Percentiles rank a stretch among this genome's conserved stretches.
phyloP scores from a whole-genome alignment of 2,329 filamentous ascomycete species.

The Spiromastix sp. region DNA sequence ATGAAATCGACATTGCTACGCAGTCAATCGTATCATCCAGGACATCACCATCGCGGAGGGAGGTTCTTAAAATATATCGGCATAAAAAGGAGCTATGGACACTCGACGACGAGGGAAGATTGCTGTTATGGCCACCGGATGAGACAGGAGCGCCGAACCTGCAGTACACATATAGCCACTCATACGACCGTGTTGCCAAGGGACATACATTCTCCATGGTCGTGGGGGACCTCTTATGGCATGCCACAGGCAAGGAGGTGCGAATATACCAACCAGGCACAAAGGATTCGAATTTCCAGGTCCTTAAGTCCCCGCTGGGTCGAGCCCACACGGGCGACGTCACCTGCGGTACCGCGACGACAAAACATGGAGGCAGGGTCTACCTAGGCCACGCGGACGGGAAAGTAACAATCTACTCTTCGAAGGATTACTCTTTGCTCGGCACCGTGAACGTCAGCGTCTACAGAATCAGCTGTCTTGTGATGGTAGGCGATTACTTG shows the following conservation, averaged over 20 bases:
- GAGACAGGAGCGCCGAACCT: slow-evolving; percentile 63
- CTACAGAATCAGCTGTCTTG: slow-evolving; percentile 87
- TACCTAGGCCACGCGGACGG: slow-evolving; percentile 91
- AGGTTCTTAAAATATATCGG: slow-evolving; percentile 76
- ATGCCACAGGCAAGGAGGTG: slow-evolving; percentile 78
- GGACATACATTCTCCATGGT: slow-evolving; percentile 84
- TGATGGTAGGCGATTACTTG: slow-evolving; percentile 67
- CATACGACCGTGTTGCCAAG: slow-evolving; percentile 59
- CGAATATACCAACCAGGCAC: slow-evolving; percentile 68
- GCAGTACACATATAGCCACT: slow-evolving; percentile 58
- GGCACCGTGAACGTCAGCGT: slow-evolving; percentile 75
- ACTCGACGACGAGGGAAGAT: slow-evolving; percentile 74
- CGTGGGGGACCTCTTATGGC: slow-evolving; percentile 76
- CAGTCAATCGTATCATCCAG: slow-evolving; percentile 61
- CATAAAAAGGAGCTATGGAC: slow-evolving; percentile 90
- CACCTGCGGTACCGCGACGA: slow-evolving; percentile 68
- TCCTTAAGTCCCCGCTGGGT: slow-evolving; percentile 59
- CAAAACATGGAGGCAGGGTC: slow-evolving; percentile 63
- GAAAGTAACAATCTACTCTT: slow-evolving; percentile 88
- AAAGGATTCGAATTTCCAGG: slow-evolving; percentile 63
- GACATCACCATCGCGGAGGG: slow-evolving; percentile 63
- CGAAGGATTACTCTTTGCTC: slow-evolving; percentile 64
- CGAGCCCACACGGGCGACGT: slow-evolving; percentile 73
- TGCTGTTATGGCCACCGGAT: slow-evolving; percentile 80
- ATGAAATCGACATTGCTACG: slow-evolving; percentile 73